Conservation (phyloP, 306 rosid genomes). For the Glycine latifolia region DNA sequence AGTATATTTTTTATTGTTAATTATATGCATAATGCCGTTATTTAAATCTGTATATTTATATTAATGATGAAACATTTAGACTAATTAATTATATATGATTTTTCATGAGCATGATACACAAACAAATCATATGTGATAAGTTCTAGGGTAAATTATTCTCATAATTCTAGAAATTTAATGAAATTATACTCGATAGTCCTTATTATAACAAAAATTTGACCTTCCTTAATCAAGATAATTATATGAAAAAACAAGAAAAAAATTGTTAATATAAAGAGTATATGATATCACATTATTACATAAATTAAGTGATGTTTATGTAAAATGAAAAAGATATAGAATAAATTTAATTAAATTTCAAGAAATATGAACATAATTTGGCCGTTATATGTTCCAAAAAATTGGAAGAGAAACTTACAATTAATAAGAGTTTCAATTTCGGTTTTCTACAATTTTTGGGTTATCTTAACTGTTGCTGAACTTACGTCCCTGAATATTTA, state of each 20-base stretch:
- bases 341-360: background rate
- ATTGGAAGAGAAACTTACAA: too few relatives aligned
- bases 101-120: background rate
- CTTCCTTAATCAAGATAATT: background rate
- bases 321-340: too few relatives aligned
- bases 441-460: too few relatives aligned
- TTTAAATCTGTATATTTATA: background rate
- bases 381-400: too few relatives aligned
- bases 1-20: background rate
- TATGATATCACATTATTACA: too few relatives aligned
- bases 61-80: background rate
- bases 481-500: background rate
- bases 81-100: too few relatives aligned
- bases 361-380: background rate
- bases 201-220: background rate
- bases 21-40: background rate
- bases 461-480: background rate
- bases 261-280: too few relatives aligned
- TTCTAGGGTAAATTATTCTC: background rate
- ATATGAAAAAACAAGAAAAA: too few relatives aligned
- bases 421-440: too few relatives aligned
- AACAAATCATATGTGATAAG: background rate
- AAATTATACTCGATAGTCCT: too few relatives aligned
- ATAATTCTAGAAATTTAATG: background rate
- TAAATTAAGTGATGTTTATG: background rate